phyloP scores from a whole-genome alignment of 768 basidiomycete genomes.

The Russula olivacea region DNA sequence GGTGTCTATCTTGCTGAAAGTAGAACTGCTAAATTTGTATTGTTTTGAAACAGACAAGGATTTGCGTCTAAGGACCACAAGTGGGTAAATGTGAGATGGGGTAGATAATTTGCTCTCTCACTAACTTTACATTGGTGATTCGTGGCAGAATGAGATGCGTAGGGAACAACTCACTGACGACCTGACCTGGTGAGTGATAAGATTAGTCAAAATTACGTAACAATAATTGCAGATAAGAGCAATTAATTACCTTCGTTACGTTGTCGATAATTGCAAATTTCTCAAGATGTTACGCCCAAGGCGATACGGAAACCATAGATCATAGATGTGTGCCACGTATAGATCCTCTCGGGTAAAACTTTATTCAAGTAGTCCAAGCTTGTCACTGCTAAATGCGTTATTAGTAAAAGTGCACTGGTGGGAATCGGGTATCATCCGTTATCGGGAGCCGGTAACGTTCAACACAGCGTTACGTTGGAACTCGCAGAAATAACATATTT shows the following conservation, averaged over 20 bases:
- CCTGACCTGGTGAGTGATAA: not conserved
- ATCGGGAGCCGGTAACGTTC: not conserved
- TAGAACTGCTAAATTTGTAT: not conserved
- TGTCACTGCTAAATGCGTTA: not conserved
- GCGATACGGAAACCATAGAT: no score
- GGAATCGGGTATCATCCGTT: not conserved
- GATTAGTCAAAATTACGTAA: not conserved
- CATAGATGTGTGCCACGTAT: conserved; percentile 5
- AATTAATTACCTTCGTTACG: not conserved
- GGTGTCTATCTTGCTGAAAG: not conserved
- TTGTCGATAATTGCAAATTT: not conserved
- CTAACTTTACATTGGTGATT: not conserved
- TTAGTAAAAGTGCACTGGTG: not conserved
- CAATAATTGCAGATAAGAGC: not conserved
- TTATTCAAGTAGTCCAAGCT: not conserved
- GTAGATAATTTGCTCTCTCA: not conserved
- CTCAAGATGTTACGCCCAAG: no score
- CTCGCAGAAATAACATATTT: not conserved
- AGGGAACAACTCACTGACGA: not conserved
- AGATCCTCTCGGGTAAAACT: not conserved
- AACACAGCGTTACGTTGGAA: not conserved
- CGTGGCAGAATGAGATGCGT: not conserved
- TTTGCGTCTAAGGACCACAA: not conserved
- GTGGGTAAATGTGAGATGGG: not conserved
- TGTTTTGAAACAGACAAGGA: not conserved